These are phyloP conservation scores for Paramecium tetraurelia DNA, from an alignment of 73 alveolate species.

Conservation along the genomic window DNA sequence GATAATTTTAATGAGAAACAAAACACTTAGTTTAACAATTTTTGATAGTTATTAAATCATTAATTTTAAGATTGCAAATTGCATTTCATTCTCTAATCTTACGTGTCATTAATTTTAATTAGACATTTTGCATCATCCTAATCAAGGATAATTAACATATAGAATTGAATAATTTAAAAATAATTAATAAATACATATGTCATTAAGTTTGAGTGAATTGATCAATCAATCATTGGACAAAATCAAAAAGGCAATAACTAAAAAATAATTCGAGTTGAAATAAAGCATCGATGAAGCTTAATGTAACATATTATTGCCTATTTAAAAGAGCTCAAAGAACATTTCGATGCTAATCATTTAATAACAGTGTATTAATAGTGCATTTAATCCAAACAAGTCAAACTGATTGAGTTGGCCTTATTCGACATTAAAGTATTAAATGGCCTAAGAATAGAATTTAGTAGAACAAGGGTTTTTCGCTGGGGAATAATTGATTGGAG, in stretches of 20 bases:
- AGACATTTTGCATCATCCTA: neutral
- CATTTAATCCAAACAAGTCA: neutral
- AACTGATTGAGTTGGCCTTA: conserved; percentile 19
- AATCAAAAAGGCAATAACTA: neutral
- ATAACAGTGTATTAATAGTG: neutral
- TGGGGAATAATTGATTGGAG: neutral
- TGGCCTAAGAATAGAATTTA: neutral
- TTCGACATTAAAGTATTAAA: neutral
- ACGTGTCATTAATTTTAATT: neutral
- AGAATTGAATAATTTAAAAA: neutral
- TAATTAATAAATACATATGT: neutral
- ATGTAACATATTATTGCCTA: neutral
- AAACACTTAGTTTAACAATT: neutral
- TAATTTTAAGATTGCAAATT: conserved; percentile 56
- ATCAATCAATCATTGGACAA: neutral
- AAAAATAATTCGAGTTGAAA: neutral
- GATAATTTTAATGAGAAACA: conserved; percentile 7
- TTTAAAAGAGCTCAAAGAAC: neutral
- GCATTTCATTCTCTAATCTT: neutral
- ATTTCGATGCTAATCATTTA: neutral
- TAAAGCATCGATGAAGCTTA: neutral
- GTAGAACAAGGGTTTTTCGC: neutral
- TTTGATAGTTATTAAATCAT: neutral
- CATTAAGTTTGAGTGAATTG: neutral
- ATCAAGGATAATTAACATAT: neutral